phyloP scores from a whole-genome alignment of 306 rosid genomes.

The Glycine soja region DNA sequence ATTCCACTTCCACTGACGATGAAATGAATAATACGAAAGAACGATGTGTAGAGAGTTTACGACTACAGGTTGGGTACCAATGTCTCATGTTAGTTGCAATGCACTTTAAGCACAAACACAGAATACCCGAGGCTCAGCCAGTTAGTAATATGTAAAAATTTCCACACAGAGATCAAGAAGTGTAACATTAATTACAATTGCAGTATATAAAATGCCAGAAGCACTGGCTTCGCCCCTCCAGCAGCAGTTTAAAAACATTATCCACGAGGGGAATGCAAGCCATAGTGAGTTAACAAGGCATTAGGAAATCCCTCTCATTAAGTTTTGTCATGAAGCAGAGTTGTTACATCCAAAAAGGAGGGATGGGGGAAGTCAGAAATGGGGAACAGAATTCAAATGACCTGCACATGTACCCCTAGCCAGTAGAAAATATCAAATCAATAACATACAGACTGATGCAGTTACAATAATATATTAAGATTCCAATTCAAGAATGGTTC shows the following conservation, averaged over 20 bases:
- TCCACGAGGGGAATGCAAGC: not conserved
- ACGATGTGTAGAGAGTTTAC: too few relatives aligned
- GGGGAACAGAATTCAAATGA: constrained; percentile 11
- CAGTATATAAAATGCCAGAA: not conserved
- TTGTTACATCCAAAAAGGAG: not conserved
- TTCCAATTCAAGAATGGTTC: constrained; percentile 19
- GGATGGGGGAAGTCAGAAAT: not conserved
- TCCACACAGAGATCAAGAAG: not conserved
- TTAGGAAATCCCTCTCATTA: not conserved
- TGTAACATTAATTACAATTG: not conserved
- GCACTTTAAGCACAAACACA: too few relatives aligned
- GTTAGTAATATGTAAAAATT: constrained; percentile 10
- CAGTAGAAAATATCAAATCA: constrained; percentile 31
- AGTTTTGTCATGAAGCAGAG: not conserved
- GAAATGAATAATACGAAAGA: too few relatives aligned
- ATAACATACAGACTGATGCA: constrained; percentile 20
- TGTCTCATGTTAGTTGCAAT: too few relatives aligned
- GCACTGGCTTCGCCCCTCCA: not conserved
- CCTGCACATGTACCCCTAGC: not conserved
- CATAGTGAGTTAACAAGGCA: not conserved
- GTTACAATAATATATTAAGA: constrained; percentile 37
- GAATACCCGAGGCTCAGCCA: too few relatives aligned
- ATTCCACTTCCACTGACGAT: too few relatives aligned
- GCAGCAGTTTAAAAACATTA: not conserved
- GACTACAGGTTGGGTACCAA: too few relatives aligned